phyloP scores from a whole-genome alignment of 352 stramenopile genomes.

The Pythium aquatile region DNA sequence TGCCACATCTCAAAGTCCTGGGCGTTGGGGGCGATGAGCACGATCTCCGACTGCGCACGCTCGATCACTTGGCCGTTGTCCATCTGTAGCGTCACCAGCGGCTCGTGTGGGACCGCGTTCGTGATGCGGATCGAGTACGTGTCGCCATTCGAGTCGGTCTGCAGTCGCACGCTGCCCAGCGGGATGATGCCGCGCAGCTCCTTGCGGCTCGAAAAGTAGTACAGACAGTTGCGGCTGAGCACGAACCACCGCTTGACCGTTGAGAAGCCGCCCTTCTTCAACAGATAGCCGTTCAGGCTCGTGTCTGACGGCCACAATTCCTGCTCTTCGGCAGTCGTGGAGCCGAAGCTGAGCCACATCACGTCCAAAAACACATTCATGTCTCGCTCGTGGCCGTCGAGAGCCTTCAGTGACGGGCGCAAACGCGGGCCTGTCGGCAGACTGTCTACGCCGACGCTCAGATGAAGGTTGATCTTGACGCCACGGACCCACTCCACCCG shows the following conservation, averaged over 20 bases:
- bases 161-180: slow-evolving; percentile 69
- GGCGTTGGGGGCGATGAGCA: slow-evolving; percentile 56
- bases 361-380: slow-evolving; percentile 88
- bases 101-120: slow-evolving; percentile 49
- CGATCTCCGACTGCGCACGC: slow-evolving; percentile 75
- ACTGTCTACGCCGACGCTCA: slow-evolving; percentile 86
- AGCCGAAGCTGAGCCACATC: slow-evolving; percentile 88
- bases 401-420: slow-evolving; percentile 61
- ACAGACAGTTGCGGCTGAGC: slow-evolving; percentile 85
- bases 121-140: slow-evolving; percentile 70
- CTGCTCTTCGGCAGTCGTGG: slow-evolving; percentile 78
- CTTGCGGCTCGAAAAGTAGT: slow-evolving; percentile 85
- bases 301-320: slow-evolving; percentile 88
- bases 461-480: slow-evolving; percentile 61
- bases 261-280: slow-evolving; percentile 83
- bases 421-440: slow-evolving; percentile 73
- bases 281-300: slow-evolving; percentile 79
- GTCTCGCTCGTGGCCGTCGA: slow-evolving; percentile 76
- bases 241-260: slow-evolving; percentile 86
- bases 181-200: slow-evolving; percentile 86
- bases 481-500: slow-evolving; percentile 72
- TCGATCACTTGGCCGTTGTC: slow-evolving; percentile 82
- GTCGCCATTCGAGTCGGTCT: slow-evolving; percentile 47
- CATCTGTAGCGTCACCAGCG: slow-evolving; percentile 75
- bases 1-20: slow-evolving; percentile 90